Percentiles rank a stretch among this genome's conserved stretches.
These are phyloP conservation scores for Brassica hybrid DNA, from an alignment of 441 rosid genomes.

Conservation along the genomic window DNA sequence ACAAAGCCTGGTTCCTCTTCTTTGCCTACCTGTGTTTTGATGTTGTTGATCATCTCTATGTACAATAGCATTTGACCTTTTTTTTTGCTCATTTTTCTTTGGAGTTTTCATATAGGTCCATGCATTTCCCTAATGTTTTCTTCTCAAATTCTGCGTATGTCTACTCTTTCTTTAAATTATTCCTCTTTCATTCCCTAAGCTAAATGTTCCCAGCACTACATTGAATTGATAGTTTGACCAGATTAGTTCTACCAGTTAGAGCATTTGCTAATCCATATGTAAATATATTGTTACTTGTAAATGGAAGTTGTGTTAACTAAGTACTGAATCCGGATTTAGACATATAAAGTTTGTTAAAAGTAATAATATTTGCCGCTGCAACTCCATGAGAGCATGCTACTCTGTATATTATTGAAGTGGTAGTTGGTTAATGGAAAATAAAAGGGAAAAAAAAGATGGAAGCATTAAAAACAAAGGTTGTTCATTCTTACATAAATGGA, in stretches of 20 bases:
- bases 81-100: conserved; percentile 25
- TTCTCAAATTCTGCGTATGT: conserved; percentile 24
- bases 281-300: background rate
- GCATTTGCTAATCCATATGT: background rate
- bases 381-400: background rate
- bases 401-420: background rate
- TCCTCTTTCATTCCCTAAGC: conserved; percentile 27
- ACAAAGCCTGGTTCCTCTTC: conserved; percentile 40
- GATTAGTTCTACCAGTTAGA: conserved; percentile 8
- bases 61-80: conserved; percentile 34
- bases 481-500: conserved; percentile 34
- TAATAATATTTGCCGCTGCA: background rate
- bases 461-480: conserved; percentile 35
- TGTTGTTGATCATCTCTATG: conserved; percentile 33
- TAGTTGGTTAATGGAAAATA: conserved; percentile 14
- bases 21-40: conserved; percentile 35
- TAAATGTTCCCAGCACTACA: background rate
- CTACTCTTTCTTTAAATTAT: conserved; percentile 30
- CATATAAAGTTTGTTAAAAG: background rate
- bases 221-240: background rate
- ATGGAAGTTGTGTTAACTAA: background rate
- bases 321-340: background rate
- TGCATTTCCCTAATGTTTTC: conserved; percentile 6
- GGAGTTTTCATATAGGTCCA: conserved; percentile 36
- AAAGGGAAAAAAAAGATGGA: conserved; percentile 28